Evolutionary conservation across 352 stramenopile species (phyloP).

Genomic region (Phytophthora sp.): DNA sequence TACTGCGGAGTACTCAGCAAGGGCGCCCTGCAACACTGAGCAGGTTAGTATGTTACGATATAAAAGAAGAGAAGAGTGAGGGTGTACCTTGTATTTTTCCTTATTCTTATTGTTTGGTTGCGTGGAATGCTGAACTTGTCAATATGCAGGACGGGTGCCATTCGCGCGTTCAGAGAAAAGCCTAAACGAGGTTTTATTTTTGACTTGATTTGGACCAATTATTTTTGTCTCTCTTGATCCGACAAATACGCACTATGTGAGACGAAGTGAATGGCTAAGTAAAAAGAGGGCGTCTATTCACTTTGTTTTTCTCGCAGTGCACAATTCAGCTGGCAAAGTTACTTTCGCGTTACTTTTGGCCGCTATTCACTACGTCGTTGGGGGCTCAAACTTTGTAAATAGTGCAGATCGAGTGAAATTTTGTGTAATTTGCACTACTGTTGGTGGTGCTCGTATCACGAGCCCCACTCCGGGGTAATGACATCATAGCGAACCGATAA

Average conservation of each 20-base stretch:
- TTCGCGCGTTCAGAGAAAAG: not conserved
- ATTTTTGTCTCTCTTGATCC: not conserved
- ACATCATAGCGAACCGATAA: no score
- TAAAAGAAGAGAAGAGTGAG: not conserved
- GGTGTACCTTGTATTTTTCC: not conserved
- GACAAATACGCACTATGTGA: not conserved
- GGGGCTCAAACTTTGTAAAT: no score
- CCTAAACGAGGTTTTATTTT: not conserved
- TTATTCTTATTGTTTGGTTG: constrained; percentile 6
- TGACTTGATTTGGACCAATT: not conserved
- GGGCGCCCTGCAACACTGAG: not conserved
- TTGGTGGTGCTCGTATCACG: no score
- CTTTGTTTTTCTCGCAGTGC: no score
- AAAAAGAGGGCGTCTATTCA: no score
- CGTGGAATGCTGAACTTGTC: not conserved
- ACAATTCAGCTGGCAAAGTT: no score
- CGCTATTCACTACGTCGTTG: no score
- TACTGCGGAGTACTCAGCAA: not conserved
- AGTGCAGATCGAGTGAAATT: no score
- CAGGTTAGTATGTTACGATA: not conserved
- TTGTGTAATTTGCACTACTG: no score
- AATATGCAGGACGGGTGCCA: not conserved
- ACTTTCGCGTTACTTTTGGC: no score
- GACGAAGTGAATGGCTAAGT: no score
- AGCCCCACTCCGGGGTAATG: no score